Percentiles rank a stretch among this genome's conserved stretches.
These are phyloP conservation scores for Arthroderma uncinatum DNA, from an alignment of 2,329 filamentous ascomycete species.

Conservation along the genomic window DNA sequence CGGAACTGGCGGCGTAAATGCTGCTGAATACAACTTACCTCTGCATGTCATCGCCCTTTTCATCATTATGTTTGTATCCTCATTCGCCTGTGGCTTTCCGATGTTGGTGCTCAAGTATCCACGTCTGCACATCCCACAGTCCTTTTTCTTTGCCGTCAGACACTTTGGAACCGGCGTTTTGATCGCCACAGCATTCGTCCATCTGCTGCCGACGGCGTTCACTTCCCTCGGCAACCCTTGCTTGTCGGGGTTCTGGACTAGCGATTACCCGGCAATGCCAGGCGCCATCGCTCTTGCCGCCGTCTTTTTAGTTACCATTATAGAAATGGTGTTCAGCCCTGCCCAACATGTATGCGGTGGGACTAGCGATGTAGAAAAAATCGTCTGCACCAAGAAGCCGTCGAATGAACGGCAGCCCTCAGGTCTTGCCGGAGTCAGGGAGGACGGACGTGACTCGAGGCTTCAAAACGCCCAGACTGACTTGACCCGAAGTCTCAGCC, in stretches of 20 bases:
- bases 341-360: constrained; percentile 21
- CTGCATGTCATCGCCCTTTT: constrained; percentile 55
- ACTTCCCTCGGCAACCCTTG: constrained; percentile 56
- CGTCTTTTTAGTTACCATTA: constrained; percentile 38
- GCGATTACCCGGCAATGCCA: constrained; percentile 38
- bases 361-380: constrained; percentile 8
- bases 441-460: not conserved
- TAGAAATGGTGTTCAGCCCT: constrained; percentile 47
- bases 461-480: constrained; percentile 14
- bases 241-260: constrained; percentile 36
- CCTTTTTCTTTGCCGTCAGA: constrained; percentile 55
- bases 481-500: constrained; percentile 13
- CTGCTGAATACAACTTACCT: constrained; percentile 47
- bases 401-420: not conserved
- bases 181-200: constrained; percentile 77
- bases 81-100: constrained; percentile 54
- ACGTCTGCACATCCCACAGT: constrained; percentile 47
- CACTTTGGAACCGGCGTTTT: constrained; percentile 75
- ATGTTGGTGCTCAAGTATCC: constrained; percentile 51
- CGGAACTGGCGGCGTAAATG: constrained; percentile 17
- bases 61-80: constrained; percentile 46
- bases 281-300: constrained; percentile 38
- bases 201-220: constrained; percentile 60
- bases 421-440: not conserved
- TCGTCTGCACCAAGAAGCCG: not conserved